Evolutionary conservation across 257 asterid genomes (phyloP).

Genomic region (Ophiorrhiza pumila): DNA sequence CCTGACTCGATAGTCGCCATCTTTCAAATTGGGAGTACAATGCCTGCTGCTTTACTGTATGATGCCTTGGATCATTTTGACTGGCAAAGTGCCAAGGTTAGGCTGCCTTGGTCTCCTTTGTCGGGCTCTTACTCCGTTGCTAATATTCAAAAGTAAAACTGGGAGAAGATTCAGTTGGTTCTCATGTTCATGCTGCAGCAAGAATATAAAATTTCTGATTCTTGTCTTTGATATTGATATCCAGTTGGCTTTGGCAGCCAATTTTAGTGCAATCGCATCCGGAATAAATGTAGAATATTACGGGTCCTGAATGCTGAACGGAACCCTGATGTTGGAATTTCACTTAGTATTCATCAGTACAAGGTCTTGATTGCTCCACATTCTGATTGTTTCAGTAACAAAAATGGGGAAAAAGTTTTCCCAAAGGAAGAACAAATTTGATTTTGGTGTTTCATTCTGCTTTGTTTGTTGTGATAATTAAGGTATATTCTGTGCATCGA

Average conservation of each 20-base stretch:
- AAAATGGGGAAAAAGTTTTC: neutral
- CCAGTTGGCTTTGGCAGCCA: constrained; percentile 97
- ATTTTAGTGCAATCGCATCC: constrained; percentile 78
- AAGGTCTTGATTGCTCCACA: constrained; percentile 47
- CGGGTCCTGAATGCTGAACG: constrained; percentile 93
- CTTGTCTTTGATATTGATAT: constrained; percentile 68
- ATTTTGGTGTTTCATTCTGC: neutral
- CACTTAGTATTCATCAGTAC: constrained; percentile 92
- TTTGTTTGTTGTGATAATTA: neutral
- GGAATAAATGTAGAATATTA: constrained; percentile 73
- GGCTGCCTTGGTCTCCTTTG: neutral
- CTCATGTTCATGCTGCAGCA: constrained; percentile 22
- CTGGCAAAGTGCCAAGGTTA: constrained; percentile 92
- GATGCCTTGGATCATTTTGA: constrained; percentile 98
- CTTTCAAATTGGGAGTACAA: constrained; percentile 93
- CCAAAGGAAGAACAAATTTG: too few species aligned
- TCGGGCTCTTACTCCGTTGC: neutral
- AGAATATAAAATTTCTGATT: constrained; percentile 50
- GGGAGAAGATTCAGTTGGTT: neutral
- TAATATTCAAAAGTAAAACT: neutral
- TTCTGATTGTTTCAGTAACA: too few species aligned
- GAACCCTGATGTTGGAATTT: constrained; percentile 68
- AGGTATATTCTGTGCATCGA: constrained; percentile 6
- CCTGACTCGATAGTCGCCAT: constrained; percentile 94
- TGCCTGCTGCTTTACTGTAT: constrained; percentile 87